Percentiles rank a stretch among this genome's conserved stretches.
phyloP scores from a whole-genome alignment of 805 yeast genomes.

The Blastobotrys robertii region DNA sequence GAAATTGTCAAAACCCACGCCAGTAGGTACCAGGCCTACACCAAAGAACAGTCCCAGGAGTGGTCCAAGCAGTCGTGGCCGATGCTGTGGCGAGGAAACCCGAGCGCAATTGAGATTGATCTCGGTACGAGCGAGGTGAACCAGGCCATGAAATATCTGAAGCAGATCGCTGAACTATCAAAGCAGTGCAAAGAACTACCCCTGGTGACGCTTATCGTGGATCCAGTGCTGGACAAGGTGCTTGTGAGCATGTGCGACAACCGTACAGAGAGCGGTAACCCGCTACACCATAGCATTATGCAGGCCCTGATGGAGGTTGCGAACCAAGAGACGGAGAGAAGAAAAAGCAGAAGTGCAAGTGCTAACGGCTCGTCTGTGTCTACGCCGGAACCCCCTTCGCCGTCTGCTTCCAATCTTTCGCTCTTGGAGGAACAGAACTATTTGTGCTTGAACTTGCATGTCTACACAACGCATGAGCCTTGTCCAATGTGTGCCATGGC shows the following conservation, averaged over 20 bases:
- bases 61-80: conserved; percentile 79
- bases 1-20: conserved; percentile 27
- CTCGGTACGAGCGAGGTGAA: conserved; percentile 38
- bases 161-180: conserved; percentile 21
- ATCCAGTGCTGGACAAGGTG: conserved; percentile 38
- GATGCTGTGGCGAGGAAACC: conserved; percentile 87
- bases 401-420: not conserved
- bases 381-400: not conserved
- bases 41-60: conserved; percentile 50
- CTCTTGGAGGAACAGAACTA: conserved; percentile 32
- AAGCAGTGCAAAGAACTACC: conserved; percentile 29
- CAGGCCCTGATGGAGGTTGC: conserved; percentile 60
- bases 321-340: conserved; percentile 34
- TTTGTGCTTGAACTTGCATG: conserved; percentile 65
- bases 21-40: conserved; percentile 57
- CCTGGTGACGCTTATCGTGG: conserved; percentile 53
- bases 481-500: conserved; percentile 98
- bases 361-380: too few species aligned
- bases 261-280: conserved; percentile 33
- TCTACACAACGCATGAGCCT: conserved; percentile 90
- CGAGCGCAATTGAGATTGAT: conserved; percentile 38
- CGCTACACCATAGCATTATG: conserved; percentile 70
- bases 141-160: conserved; percentile 30
- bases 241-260: conserved; percentile 34
- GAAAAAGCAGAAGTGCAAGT: conserved; percentile 17